Base-by-base conservation (phyloP, 2,329 filamentous ascomycete genomes). In the Pseudogymnoascus verrucosus region DNA sequence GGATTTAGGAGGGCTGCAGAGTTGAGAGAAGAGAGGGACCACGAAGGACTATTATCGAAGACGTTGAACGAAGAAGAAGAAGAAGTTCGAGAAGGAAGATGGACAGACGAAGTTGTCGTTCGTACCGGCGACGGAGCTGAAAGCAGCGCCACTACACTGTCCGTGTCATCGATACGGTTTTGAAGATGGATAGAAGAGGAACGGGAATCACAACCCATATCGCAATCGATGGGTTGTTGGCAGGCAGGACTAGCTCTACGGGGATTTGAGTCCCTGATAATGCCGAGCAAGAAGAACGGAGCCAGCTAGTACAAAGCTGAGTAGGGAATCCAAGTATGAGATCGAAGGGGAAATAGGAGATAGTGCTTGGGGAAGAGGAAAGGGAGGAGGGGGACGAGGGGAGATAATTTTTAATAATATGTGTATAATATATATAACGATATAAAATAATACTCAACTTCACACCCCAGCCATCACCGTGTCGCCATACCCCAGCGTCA, bases 1-100 rank as follows among this genome's bases (percentile, higher is more conserved):
- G 40, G 40, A 44, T 44, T 44, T 44, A 44, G 19, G 19, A 6
- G 3, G 8, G 12, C 12, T 37, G n/a, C n/a, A n/a, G n/a, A n/a
- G 12, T 4, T 0, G 5, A 6, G 36, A 10, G 36, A 23, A 16
- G 23, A 11, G 4, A 44, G 16, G 7, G 12, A 23, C 12, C 7
- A 6, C 1, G 4, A 86, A 42, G n/a, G 37, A 40, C 28, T 31
- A 40, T 5, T n/a, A n/a, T n/a, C n/a, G n/a, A n/a, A n/a, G n/a
- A n/a, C n/a, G n/a, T n/a, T n/a, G n/a, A n/a, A n/a, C n/a, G 37
- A 11, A 19, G 36, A 39, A n/a, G 5, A 40, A 40, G 37, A 31
- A 31, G 28, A 28, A 5, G 26, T 10, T 31, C 7, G 28, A 8
- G 28, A 31, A 31, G 6, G 28, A 8, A 7, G 28, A 31, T 31